Evolutionary conservation across 2,329 filamentous ascomycete species (phyloP).

Genomic region (Epichloe amarillans): DNA sequence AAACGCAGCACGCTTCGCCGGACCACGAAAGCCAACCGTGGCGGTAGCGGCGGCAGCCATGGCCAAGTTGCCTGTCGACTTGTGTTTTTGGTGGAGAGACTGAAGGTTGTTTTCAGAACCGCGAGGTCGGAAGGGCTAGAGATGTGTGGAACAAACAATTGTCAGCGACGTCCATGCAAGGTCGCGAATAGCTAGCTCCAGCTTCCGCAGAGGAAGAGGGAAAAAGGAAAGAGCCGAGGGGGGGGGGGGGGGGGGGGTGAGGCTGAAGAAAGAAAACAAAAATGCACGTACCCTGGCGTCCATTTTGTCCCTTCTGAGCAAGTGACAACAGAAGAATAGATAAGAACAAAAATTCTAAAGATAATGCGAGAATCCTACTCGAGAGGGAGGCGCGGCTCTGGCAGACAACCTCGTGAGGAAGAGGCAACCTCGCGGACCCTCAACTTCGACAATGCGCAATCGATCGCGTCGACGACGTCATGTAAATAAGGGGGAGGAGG

Average conservation of each 20-base stretch:
- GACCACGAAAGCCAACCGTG: slow-evolving; percentile 21
- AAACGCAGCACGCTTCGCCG: slow-evolving; percentile 65
- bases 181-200: background rate
- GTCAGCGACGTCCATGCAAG: background rate
- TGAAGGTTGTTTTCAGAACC: slow-evolving; percentile 41
- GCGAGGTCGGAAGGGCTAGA: slow-evolving; percentile 27
- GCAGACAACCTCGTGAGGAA: slow-evolving; percentile 1
- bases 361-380: slow-evolving; percentile 1
- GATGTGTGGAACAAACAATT: background rate
- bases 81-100: slow-evolving; percentile 63
- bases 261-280: background rate
- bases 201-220: background rate
- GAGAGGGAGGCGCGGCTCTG: background rate
- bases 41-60: slow-evolving; percentile 13
- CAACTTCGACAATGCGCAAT: slow-evolving; percentile 1
- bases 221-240: background rate
- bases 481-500: background rate
- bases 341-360: background rate
- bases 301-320: slow-evolving; percentile 1
- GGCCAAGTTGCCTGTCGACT: slow-evolving; percentile 54
- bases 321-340: background rate
- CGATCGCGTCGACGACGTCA: slow-evolving; percentile 2
- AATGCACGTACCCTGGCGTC: slow-evolving; percentile 5
- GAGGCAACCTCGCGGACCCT: slow-evolving; percentile 1
- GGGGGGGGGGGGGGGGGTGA: no score